A percentile compares a stretch with the other conserved stretches of the same genome.
These are phyloP conservation scores for Moricandia arvensis DNA, from an alignment of 345 rosid genomes.

Conservation along the genomic window DNA sequence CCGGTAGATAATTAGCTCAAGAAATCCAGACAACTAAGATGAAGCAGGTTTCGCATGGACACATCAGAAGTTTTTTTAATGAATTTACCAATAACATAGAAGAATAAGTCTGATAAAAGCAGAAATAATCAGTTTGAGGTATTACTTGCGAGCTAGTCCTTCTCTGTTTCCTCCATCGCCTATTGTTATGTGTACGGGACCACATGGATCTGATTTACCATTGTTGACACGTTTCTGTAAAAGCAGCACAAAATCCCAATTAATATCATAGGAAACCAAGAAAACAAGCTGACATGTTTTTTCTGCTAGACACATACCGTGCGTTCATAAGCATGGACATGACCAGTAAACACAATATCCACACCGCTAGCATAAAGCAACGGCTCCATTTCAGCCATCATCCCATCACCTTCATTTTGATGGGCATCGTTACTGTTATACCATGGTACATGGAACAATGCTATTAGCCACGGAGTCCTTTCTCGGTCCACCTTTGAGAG, in stretches of 20 bases:
- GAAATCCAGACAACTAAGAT: not conserved
- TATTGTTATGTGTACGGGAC: slow-evolving; percentile 78
- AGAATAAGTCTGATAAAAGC: not conserved
- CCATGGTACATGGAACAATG: slow-evolving; percentile 86
- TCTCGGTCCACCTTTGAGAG: slow-evolving; percentile 73
- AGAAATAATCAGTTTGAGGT: slow-evolving; percentile 9
- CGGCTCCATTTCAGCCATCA: slow-evolving; percentile 90
- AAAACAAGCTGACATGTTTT: not conserved
- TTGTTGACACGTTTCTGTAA: slow-evolving; percentile 65
- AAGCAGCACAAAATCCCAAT: slow-evolving; percentile 19
- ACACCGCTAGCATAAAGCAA: slow-evolving; percentile 74
- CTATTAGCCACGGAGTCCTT: slow-evolving; percentile 90
- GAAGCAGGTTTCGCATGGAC: not conserved
- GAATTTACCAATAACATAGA: not conserved
- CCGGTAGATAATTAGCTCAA: slow-evolving; percentile 14
- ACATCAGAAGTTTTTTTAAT: not conserved
- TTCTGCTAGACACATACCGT: slow-evolving; percentile 43
- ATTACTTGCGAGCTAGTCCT: slow-evolving; percentile 78
- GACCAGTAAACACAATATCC: slow-evolving; percentile 78
- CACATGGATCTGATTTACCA: slow-evolving; percentile 69
- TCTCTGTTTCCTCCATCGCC: slow-evolving; percentile 97
- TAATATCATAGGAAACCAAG: slow-evolving; percentile 2
- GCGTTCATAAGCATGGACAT: slow-evolving; percentile 97
- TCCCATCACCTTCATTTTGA: slow-evolving; percentile 74
- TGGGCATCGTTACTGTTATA: slow-evolving; percentile 88